Conservation (phyloP, 139 green algal genomes). For the Nannochloris sp. region DNA sequence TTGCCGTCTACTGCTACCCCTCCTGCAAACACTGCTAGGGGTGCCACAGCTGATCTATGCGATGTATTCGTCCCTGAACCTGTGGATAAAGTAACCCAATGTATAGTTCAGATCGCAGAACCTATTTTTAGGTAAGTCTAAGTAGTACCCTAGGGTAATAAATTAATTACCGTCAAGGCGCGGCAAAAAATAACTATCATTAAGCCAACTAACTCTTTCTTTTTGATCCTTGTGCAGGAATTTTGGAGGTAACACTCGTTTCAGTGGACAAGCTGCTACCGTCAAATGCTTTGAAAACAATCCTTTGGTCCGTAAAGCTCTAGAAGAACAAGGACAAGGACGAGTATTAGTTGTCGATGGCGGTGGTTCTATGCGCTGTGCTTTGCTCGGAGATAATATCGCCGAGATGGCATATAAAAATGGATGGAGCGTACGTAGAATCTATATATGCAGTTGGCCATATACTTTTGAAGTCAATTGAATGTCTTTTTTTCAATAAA, state of each 20-base stretch:
- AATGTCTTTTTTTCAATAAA: not conserved
- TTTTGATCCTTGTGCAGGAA: constrained; percentile 41
- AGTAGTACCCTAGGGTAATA: not conserved
- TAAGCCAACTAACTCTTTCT: not conserved
- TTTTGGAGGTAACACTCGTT: constrained; percentile 60
- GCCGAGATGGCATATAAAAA: constrained; percentile 83
- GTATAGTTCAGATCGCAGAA: constrained; percentile 35
- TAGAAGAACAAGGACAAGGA: constrained; percentile 71
- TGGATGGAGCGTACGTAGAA: constrained; percentile 69
- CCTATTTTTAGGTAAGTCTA: constrained; percentile 38
- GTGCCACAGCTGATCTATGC: constrained; percentile 75
- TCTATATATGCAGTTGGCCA: not conserved
- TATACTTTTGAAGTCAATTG: not conserved
- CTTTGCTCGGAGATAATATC: constrained; percentile 91
- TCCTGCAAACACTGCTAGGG: constrained; percentile 54
- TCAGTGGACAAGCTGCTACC: constrained; percentile 60
- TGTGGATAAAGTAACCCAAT: constrained; percentile 42
- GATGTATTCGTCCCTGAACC: constrained; percentile 64
- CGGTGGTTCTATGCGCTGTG: constrained; percentile 77
- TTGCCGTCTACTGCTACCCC: constrained; percentile 34
- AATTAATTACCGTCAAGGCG: not conserved
- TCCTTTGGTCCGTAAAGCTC: constrained; percentile 75
- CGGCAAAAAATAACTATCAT: too few species aligned
- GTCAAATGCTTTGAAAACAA: constrained; percentile 94
- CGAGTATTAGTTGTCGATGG: constrained; percentile 90